phyloP scores from a whole-genome alignment of 441 rosid species.

The Gossypium lobatum region DNA sequence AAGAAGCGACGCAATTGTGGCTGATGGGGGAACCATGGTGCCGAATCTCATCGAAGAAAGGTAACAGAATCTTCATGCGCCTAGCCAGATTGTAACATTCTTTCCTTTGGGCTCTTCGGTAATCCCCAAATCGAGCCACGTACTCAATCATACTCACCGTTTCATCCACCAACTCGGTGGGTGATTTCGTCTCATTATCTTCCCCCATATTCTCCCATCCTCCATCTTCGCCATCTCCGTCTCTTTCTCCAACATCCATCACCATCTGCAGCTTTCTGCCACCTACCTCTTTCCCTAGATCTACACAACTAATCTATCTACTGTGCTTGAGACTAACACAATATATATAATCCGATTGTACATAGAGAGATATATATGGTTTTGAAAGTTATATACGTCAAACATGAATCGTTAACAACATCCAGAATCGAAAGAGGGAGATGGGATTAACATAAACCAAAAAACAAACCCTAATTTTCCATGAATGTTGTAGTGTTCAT shows the following conservation, averaged over 20 bases:
- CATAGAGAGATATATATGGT: not conserved
- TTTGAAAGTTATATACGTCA: not conserved
- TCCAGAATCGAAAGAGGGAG: not conserved
- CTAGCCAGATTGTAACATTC: constrained; percentile 50
- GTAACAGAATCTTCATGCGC: constrained; percentile 47
- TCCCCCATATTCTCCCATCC: constrained; percentile 18
- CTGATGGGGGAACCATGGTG: not conserved
- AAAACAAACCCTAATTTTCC: not conserved
- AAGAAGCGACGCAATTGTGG: not conserved
- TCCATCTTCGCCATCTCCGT: constrained; percentile 8
- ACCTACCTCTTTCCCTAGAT: not conserved
- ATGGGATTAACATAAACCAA: not conserved
- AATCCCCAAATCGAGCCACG: constrained; percentile 34
- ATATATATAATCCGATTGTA: not conserved
- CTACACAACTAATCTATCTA: not conserved
- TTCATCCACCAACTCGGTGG: constrained; percentile 24
- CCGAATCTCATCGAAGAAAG: constrained; percentile 46
- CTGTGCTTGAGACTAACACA: too few relatives aligned
- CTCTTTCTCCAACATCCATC: constrained; percentile 28
- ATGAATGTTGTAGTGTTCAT: not conserved
- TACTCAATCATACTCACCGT: constrained; percentile 26
- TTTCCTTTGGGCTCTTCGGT: constrained; percentile 41
- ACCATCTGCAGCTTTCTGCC: constrained; percentile 16
- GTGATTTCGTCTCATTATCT: not conserved
- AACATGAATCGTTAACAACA: not conserved